phyloP scores from a whole-genome alignment of 352 stramenopile genomes.

The Pythium brassicae region DNA sequence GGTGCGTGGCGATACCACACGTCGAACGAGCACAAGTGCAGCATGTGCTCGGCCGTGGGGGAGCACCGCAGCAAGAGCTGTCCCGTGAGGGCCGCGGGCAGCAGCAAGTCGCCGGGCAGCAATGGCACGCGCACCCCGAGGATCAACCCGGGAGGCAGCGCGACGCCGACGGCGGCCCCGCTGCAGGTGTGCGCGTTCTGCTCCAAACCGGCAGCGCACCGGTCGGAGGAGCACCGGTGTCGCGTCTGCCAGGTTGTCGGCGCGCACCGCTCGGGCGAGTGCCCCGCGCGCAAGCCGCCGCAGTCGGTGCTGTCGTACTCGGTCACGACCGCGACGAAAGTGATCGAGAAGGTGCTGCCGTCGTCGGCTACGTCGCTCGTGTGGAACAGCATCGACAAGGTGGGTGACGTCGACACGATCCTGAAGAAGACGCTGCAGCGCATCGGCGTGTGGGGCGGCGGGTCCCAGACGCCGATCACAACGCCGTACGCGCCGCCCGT shows the following conservation, averaged over 20 bases:
- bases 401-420: slow-evolving; percentile 71
- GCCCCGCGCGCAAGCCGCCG: slow-evolving; percentile 26
- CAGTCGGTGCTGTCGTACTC: slow-evolving; percentile 60
- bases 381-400: slow-evolving; percentile 63
- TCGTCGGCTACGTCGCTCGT: slow-evolving; percentile 43
- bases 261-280: slow-evolving; percentile 55
- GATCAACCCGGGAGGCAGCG: slow-evolving; percentile 2
- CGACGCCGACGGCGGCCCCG: neutral
- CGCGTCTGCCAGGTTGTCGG: slow-evolving; percentile 51
- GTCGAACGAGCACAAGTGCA: slow-evolving; percentile 64
- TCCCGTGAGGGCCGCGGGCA: slow-evolving; percentile 25
- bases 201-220: slow-evolving; percentile 45
- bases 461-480: slow-evolving; percentile 77
- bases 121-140: slow-evolving; percentile 9
- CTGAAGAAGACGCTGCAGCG: slow-evolving; percentile 60
- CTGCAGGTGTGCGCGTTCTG: slow-evolving; percentile 55
- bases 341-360: slow-evolving; percentile 56
- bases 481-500: slow-evolving; percentile 48
- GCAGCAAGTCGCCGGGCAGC: neutral
- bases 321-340: slow-evolving; percentile 60
- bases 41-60: slow-evolving; percentile 50
- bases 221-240: slow-evolving; percentile 55
- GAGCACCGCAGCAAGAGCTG: slow-evolving; percentile 68
- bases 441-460: slow-evolving; percentile 75
- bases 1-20: slow-evolving; percentile 38